A percentile compares a stretch with the other conserved stretches of the same genome.
These are phyloP conservation scores for Apiospora arundinis DNA, from an alignment of 2,329 filamentous ascomycete genomes.

Conservation along the genomic window DNA sequence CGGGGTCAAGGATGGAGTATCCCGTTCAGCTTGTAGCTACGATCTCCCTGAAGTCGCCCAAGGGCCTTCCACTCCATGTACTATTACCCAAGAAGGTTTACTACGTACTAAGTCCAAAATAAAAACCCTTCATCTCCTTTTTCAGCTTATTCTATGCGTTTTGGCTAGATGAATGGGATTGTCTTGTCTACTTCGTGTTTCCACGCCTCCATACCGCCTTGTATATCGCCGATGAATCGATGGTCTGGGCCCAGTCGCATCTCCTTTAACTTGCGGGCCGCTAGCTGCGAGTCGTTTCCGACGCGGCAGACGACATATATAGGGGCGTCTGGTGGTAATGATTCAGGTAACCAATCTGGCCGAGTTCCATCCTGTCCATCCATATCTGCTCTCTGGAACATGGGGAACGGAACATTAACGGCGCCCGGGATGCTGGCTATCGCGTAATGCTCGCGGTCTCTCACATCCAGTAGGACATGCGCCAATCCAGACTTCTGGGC, in stretches of 20 bases:
- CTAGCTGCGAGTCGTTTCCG: slow-evolving; percentile 80
- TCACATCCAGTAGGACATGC: slow-evolving; percentile 78
- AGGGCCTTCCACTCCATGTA: slow-evolving; percentile 15
- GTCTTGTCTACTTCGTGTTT: slow-evolving; percentile 68
- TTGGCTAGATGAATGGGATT: slow-evolving; percentile 57
- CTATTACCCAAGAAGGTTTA: not conserved
- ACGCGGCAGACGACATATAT: slow-evolving; percentile 77
- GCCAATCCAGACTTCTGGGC: slow-evolving; percentile 22
- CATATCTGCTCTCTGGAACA: slow-evolving; percentile 43
- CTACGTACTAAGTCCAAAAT: not conserved
- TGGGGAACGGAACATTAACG: slow-evolving; percentile 75
- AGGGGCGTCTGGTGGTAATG: slow-evolving; percentile 51
- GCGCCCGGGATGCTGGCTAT: slow-evolving; percentile 79
- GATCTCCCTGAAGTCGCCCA: not conserved
- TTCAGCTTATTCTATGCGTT: slow-evolving; percentile 2
- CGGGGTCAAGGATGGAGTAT: not conserved
- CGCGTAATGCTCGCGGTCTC: slow-evolving; percentile 84
- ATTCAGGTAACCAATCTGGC: slow-evolving; percentile 47
- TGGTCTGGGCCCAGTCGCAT: slow-evolving; percentile 59
- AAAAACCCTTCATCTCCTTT: not conserved
- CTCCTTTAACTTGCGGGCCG: slow-evolving; percentile 69
- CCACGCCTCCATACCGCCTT: slow-evolving; percentile 77
- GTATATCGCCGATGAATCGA: slow-evolving; percentile 72
- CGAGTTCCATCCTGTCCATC: slow-evolving; percentile 32
- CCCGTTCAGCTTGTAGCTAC: not conserved